phyloP scores from a whole-genome alignment of 2,329 filamentous ascomycete genomes.

The Trichoderma afroharzianum region DNA sequence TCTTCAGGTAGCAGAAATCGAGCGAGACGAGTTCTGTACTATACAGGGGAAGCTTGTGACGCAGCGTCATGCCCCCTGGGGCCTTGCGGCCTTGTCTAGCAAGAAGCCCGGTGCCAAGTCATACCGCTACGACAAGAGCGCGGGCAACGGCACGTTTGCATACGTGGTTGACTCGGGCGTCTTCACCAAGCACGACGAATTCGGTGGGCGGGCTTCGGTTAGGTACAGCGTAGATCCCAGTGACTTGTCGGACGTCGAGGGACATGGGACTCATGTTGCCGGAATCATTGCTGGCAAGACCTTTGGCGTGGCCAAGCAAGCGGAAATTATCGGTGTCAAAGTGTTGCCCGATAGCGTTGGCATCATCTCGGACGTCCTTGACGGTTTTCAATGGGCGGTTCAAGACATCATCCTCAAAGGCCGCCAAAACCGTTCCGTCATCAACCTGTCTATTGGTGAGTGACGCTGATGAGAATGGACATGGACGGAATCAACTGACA shows the following conservation, averaged over 20 bases:
- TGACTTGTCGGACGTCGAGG: constrained; percentile 35
- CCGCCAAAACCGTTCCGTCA: constrained; percentile 41
- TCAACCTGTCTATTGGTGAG: constrained; percentile 46
- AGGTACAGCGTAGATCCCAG: constrained; percentile 35
- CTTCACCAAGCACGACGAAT: constrained; percentile 42
- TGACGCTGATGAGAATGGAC: background rate
- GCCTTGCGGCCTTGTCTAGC: constrained; percentile 44
- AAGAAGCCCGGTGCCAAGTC: constrained; percentile 29
- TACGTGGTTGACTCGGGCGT: constrained; percentile 58
- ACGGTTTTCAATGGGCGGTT: constrained; percentile 29
- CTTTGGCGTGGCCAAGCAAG: constrained; percentile 45
- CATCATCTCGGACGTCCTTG: constrained; percentile 24
- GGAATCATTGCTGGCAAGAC: constrained; percentile 43
- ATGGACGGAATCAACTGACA: background rate
- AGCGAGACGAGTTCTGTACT: background rate
- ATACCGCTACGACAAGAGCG: constrained; percentile 41
- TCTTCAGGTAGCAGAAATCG: background rate
- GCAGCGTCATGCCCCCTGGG: constrained; percentile 40
- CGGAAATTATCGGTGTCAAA: constrained; percentile 39
- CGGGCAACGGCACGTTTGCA: constrained; percentile 41
- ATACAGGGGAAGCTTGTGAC: constrained; percentile 24
- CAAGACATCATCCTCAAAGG: background rate
- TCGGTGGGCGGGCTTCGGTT: constrained; percentile 40
- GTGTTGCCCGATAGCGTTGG: constrained; percentile 33
- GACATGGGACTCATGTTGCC: constrained; percentile 47